Percentiles rank a stretch among this genome's conserved stretches.
Conservation (phyloP, 805 yeast species). For the Candida broadrunensis region DNA sequence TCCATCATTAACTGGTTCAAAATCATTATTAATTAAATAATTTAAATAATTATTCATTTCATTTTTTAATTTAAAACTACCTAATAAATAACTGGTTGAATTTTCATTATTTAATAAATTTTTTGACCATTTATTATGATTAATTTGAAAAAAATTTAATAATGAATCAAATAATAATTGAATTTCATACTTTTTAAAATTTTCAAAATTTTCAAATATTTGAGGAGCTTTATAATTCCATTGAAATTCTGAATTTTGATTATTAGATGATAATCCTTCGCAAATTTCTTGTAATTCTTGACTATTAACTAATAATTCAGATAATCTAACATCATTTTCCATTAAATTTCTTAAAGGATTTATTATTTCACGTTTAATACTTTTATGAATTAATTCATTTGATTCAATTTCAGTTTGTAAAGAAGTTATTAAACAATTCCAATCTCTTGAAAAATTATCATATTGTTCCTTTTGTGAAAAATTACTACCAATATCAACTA, state of each 20-base stretch:
- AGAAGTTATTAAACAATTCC: slow-evolving; percentile 49
- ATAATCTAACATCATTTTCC: slow-evolving; percentile 52
- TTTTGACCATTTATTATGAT: slow-evolving; percentile 20
- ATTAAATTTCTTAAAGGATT: slow-evolving; percentile 52
- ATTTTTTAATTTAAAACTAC: slow-evolving; percentile 31
- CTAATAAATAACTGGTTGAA: slow-evolving; percentile 63
- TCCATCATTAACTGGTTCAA: slow-evolving; percentile 9
- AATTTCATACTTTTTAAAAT: slow-evolving; percentile 62
- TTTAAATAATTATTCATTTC: slow-evolving; percentile 39
- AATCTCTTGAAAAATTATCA: slow-evolving; percentile 33
- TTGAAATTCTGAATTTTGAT: slow-evolving; percentile 43
- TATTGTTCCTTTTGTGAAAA: slow-evolving; percentile 8
- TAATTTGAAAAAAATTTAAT: slow-evolving; percentile 52
- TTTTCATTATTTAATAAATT: slow-evolving; percentile 48
- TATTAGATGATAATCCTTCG: slow-evolving; percentile 15
- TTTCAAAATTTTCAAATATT: slow-evolving; percentile 71
- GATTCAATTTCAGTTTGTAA: slow-evolving; percentile 47
- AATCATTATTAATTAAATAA: slow-evolving; percentile 25
- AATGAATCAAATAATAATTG: slow-evolving; percentile 57
- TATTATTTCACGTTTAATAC: slow-evolving; percentile 52
- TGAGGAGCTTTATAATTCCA: slow-evolving; percentile 82
- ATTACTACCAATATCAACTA: slow-evolving; percentile 34
- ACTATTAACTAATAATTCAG: slow-evolving; percentile 50
- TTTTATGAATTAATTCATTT: slow-evolving; percentile 45
- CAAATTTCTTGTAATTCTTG: slow-evolving; percentile 41